Evolutionary conservation across 495 filamentous ascomycete genomes (phyloP).

Genomic region (Neurospora hispaniola): DNA sequence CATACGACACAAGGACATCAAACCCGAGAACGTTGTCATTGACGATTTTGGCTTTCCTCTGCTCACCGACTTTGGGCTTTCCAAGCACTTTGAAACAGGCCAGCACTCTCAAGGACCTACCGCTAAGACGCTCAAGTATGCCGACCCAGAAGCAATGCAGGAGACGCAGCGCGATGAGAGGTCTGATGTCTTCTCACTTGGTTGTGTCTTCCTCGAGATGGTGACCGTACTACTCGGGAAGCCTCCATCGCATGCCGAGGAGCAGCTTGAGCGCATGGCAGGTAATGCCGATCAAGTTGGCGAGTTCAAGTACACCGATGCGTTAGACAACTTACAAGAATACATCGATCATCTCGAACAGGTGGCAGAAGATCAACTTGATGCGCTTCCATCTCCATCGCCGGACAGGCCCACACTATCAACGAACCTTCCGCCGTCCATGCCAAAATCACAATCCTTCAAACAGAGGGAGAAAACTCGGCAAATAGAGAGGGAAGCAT

Average conservation of each 20-base stretch:
- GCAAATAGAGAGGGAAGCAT: slow-evolving; percentile 1
- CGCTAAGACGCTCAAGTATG: slow-evolving; percentile 30
- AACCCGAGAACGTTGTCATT: slow-evolving; percentile 37
- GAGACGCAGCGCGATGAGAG: slow-evolving; percentile 27
- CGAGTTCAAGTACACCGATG: slow-evolving; percentile 20
- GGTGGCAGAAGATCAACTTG: slow-evolving; percentile 9
- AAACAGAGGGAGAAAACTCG: neutral
- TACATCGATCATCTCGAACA: slow-evolving; percentile 11
- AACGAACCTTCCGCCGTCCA: neutral
- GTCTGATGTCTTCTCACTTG: slow-evolving; percentile 39
- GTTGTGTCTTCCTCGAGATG: slow-evolving; percentile 39
- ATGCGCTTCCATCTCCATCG: neutral
- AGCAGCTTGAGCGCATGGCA: slow-evolving; percentile 8
- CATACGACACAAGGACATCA: slow-evolving; percentile 39
- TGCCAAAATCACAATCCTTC: neutral
- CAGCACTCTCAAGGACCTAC: slow-evolving; percentile 23
- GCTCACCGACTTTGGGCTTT: slow-evolving; percentile 37
- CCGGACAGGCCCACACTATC: neutral
- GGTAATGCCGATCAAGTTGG: neutral
- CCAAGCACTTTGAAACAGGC: slow-evolving; percentile 27
- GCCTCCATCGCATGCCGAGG: slow-evolving; percentile 16
- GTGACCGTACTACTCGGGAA: slow-evolving; percentile 27
- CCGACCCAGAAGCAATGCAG: slow-evolving; percentile 34
- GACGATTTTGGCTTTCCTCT: slow-evolving; percentile 22
- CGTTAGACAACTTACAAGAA: slow-evolving; percentile 11